A percentile compares a stretch with the other conserved stretches of the same genome.
Evolutionary conservation across 2,329 filamentous ascomycete genomes (phyloP).

Genomic region (Botrytis tulipae): DNA sequence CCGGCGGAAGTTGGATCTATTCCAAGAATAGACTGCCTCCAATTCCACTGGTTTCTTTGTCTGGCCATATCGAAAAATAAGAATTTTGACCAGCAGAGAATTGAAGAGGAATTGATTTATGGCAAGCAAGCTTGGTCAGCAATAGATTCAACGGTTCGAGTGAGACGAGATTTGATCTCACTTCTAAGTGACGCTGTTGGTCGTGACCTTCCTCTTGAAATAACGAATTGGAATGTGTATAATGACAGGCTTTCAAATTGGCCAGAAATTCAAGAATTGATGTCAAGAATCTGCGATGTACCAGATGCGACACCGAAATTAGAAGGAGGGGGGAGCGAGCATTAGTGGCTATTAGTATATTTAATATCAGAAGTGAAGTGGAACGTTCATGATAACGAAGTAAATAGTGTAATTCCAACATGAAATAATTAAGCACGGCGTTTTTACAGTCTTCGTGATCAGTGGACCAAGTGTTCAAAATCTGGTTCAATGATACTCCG

Average conservation of each 20-base stretch:
- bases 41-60: background rate
- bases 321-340: too few relatives aligned
- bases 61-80: background rate
- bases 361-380: background rate
- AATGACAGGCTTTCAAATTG: too few relatives aligned
- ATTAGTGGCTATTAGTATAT: background rate
- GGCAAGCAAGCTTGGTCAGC: background rate
- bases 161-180: background rate
- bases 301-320: background rate
- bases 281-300: background rate
- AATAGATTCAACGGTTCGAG: background rate
- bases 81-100: background rate
- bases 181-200: background rate
- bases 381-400: background rate
- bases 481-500: background rate
- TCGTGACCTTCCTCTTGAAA: too few relatives aligned
- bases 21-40: background rate
- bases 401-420: too few relatives aligned
- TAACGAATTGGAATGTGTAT: too few relatives aligned
- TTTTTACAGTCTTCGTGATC: too few relatives aligned
- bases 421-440: too few relatives aligned
- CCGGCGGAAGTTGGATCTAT: background rate
- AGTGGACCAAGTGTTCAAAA: background rate
- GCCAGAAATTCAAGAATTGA: background rate
- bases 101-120: background rate